Evolutionary conservation across 2,329 filamentous ascomycete species (phyloP).

Genomic region (Fusarium siculi): DNA sequence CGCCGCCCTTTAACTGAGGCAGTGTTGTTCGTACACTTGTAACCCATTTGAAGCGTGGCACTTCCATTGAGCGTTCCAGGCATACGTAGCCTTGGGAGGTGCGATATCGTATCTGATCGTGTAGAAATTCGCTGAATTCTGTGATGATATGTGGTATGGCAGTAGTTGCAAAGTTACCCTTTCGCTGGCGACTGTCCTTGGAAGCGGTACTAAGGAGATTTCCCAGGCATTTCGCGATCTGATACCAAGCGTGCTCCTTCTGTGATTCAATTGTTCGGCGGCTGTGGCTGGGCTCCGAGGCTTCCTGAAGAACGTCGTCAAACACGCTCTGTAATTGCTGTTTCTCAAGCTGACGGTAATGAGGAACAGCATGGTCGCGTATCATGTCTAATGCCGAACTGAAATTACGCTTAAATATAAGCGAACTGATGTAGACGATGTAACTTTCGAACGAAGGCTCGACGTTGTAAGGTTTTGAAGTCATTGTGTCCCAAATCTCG

Average conservation of each 20-base stretch:
- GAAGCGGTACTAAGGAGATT: conserved; percentile 44
- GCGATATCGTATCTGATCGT: conserved; percentile 46
- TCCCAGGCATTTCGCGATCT: conserved; percentile 44
- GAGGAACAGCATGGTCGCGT: conserved; percentile 54
- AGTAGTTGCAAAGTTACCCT: conserved; percentile 30
- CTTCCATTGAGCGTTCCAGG: conserved; percentile 39
- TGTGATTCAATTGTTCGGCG: conserved; percentile 45
- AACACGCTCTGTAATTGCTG: conserved; percentile 44
- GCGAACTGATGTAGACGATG: conserved; percentile 54
- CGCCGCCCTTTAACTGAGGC: conserved; percentile 40
- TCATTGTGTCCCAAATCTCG: conserved; percentile 70
- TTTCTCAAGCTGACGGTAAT: conserved; percentile 44
- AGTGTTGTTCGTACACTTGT: conserved; percentile 39
- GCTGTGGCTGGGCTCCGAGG: conserved; percentile 28
- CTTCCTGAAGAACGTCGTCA: conserved; percentile 48
- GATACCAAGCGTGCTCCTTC: conserved; percentile 49
- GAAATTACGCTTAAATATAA: conserved; percentile 47
- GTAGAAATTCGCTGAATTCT: conserved; percentile 51
- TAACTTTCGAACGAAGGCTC: conserved; percentile 68
- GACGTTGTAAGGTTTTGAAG: conserved; percentile 64
- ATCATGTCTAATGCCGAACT: conserved; percentile 52
- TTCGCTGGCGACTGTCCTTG: conserved; percentile 33
- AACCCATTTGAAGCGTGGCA: conserved; percentile 38
- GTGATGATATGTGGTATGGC: conserved; percentile 47
- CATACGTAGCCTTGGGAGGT: conserved; percentile 47